phyloP scores from a whole-genome alignment of 257 asterid genomes.

The Solanum piurae region DNA sequence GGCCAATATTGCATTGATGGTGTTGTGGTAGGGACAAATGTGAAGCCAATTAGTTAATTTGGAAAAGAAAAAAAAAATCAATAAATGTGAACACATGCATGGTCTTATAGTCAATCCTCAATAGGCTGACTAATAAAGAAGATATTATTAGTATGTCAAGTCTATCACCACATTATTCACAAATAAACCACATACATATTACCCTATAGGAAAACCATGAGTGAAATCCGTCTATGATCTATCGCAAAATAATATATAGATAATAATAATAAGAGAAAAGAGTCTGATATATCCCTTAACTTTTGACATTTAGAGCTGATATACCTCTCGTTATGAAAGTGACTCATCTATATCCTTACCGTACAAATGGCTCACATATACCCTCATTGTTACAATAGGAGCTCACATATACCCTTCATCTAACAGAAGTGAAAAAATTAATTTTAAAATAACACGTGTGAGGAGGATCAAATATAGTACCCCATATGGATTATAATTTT shows the following conservation, averaged over 20 bases:
- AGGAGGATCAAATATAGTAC: no score
- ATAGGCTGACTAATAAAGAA: neutral
- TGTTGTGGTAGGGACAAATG: neutral
- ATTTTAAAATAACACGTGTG: no score
- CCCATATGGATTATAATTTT: no score
- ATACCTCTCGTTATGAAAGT: no score
- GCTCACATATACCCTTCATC: no score
- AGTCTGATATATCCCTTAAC: no score
- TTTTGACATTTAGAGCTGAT: no score
- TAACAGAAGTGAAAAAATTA: no score
- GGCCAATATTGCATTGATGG: neutral
- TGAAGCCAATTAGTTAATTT: neutral
- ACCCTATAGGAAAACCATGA: neutral
- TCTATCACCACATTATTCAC: neutral
- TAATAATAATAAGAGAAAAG: neutral
- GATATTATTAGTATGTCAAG: neutral
- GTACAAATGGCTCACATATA: no score
- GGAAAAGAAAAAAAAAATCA: neutral
- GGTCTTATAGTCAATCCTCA: conserved; percentile 8
- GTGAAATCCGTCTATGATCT: neutral
- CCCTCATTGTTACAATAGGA: no score
- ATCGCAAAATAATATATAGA: neutral
- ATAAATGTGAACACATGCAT: conserved; percentile 43
- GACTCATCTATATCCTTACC: no score
- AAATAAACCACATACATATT: neutral